phyloP scores from a whole-genome alignment of 768 basidiomycete species.

The Russula sp. region DNA sequence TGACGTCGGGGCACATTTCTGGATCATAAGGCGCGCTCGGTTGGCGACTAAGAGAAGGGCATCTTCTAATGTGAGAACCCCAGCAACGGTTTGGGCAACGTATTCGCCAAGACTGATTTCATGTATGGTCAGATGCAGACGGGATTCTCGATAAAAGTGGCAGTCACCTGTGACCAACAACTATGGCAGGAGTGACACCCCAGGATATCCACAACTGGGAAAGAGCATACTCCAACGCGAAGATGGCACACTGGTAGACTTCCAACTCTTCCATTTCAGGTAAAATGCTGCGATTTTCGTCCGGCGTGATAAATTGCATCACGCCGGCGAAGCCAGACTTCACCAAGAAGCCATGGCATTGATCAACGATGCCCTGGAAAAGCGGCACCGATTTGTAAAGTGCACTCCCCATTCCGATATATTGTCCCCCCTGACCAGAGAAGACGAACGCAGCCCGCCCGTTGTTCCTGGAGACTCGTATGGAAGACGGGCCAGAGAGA shows the following conservation, averaged over 20 bases:
- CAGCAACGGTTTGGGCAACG: conserved; percentile 62
- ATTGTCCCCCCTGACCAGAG: conserved; percentile 71
- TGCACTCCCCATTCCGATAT: conserved; percentile 57
- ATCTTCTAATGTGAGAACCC: conserved; percentile 53
- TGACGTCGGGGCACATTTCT: conserved; percentile 42
- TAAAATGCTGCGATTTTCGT: conserved; percentile 33
- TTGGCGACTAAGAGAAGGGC: conserved; percentile 57
- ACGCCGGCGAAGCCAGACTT: conserved; percentile 52
- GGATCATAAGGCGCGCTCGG: conserved; percentile 55
- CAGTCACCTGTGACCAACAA: conserved; percentile 69
- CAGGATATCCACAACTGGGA: conserved; percentile 64
- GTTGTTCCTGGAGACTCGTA: conserved; percentile 35
- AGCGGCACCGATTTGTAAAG: conserved; percentile 51
- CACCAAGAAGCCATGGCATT: conserved; percentile 53
- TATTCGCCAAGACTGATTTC: conserved; percentile 69
- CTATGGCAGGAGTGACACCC: conserved; percentile 59
- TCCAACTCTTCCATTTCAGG: conserved; percentile 42
- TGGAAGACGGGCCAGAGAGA: conserved; percentile 36
- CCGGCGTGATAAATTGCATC: conserved; percentile 37
- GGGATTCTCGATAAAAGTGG: background rate
- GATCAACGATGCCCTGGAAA: conserved; percentile 54
- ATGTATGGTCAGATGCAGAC: conserved; percentile 13
- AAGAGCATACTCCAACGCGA: conserved; percentile 62
- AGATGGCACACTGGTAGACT: conserved; percentile 52
- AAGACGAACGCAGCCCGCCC: conserved; percentile 60